These are phyloP conservation scores for Cyclotella baltica DNA, from an alignment of 108 stramenopile species.

Conservation along the genomic window DNA sequence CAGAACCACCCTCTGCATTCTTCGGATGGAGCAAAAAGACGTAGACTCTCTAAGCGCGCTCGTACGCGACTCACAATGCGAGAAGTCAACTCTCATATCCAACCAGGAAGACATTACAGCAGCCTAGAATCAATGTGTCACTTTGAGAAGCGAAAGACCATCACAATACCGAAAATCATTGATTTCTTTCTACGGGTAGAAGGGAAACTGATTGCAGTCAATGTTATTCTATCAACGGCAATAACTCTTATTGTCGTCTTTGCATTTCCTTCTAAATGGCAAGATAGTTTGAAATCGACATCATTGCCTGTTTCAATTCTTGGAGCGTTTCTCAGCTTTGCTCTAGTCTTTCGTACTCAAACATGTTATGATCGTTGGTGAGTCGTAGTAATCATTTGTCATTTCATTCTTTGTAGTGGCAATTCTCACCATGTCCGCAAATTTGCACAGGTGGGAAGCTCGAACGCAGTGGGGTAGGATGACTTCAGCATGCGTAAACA, in stretches of 20 bases:
- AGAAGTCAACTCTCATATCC: slow-evolving; percentile 39
- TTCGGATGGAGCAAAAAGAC: slow-evolving; percentile 25
- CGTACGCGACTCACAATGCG: slow-evolving; percentile 42
- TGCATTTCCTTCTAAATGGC: slow-evolving; percentile 15
- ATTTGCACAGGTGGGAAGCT: too few relatives aligned
- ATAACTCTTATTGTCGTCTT: slow-evolving; percentile 27
- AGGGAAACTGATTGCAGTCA: slow-evolving; percentile 26
- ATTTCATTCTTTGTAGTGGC: too few relatives aligned
- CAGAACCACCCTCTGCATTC: not conserved
- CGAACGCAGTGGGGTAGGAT: slow-evolving; percentile 38
- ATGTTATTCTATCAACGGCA: slow-evolving; percentile 10
- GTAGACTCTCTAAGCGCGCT: slow-evolving; percentile 34
- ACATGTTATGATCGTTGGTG: slow-evolving; percentile 33
- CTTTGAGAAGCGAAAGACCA: slow-evolving; percentile 27
- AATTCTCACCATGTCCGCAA: too few relatives aligned
- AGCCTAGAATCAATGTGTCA: slow-evolving; percentile 20
- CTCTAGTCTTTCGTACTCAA: slow-evolving; percentile 41
- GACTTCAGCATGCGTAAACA: slow-evolving; percentile 20
- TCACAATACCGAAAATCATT: slow-evolving; percentile 36
- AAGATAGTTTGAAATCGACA: slow-evolving; percentile 10
- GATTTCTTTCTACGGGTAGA: slow-evolving; percentile 42
- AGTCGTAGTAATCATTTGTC: too few relatives aligned
- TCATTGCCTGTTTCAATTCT: slow-evolving; percentile 14
- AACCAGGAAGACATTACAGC: slow-evolving; percentile 13
- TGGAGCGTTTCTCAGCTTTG: slow-evolving; percentile 37